phyloP scores from a whole-genome alignment of 257 asterid species.

The Jacaranda mimosifolia region DNA sequence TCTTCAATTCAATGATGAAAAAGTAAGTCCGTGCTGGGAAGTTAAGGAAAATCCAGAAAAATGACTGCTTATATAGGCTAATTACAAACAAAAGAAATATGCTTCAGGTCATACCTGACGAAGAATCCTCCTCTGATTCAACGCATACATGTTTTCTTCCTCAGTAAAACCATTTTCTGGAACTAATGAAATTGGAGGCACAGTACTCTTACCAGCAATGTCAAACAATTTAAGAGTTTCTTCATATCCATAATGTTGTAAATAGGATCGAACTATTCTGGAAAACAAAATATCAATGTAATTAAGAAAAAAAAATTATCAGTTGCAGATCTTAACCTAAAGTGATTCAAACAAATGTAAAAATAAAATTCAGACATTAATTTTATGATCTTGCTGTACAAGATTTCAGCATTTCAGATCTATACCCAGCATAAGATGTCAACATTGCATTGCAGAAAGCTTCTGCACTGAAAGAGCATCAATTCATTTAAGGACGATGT shows the following conservation, averaged over 20 bases:
- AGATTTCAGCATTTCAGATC: slow-evolving; percentile 10
- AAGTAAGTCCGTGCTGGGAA: slow-evolving; percentile 8
- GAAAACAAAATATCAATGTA: slow-evolving; percentile 34
- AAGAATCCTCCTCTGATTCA: slow-evolving; percentile 71
- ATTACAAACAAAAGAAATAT: slow-evolving; percentile 26
- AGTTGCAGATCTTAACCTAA: slow-evolving; percentile 25
- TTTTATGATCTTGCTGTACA: slow-evolving; percentile 17
- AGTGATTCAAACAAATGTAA: background rate
- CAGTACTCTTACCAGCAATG: slow-evolving; percentile 65
- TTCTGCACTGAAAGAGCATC: slow-evolving; percentile 8
- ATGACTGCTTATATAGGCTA: background rate
- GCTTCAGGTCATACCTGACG: slow-evolving; percentile 76
- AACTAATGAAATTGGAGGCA: slow-evolving; percentile 71
- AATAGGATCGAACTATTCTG: slow-evolving; percentile 90
- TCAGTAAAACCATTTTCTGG: slow-evolving; percentile 66
- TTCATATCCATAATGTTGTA: slow-evolving; percentile 93
- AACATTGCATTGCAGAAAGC: slow-evolving; percentile 3
- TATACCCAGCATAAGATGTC: slow-evolving; percentile 12
- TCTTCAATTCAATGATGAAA: background rate
- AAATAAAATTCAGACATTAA: slow-evolving; percentile 7
- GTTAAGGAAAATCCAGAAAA: background rate
- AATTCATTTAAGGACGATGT: background rate
- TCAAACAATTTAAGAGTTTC: slow-evolving; percentile 80
- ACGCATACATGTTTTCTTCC: slow-evolving; percentile 58
- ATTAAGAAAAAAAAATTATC: slow-evolving; percentile 24